Base-by-base conservation (phyloP, 768 basidiomycete species). In the Leucocoprinus leucothites region DNA sequence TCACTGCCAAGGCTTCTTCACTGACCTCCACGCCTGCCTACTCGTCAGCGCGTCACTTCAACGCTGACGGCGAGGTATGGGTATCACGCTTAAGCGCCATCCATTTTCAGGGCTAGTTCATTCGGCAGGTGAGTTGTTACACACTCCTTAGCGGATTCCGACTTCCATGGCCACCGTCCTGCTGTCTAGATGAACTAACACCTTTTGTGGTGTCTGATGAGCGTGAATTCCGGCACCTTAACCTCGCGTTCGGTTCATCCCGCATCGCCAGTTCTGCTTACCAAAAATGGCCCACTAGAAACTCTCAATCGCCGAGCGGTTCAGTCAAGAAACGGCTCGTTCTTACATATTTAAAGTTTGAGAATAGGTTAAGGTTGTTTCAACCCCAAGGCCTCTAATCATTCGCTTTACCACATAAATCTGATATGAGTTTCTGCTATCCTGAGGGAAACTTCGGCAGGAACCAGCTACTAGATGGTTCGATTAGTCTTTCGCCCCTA, bases 401-500 rank as follows among this genome's bases (percentile, higher is more conserved):
- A 89, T 89, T 89, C 85, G 85, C 84, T 86, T 85, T 85, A 84
- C 79, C 78, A 77, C 75, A 80, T 80, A 81, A 80, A 77, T 76
- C 76, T 79, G 76, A 74, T 67, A 73, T 75, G 74, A 76, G 75
- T 74, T 71, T 74, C 76, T 74, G 74, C 74, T 76, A 76, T 76
- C 74, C 75, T 76, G 74, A 76, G 86, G 85, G 86, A 89, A 88
- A 87, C 85, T 89, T 87, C 84, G 85, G 85, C 82, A 84, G 87
- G 86, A 89, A 89, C 86, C 86, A 89, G 87, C 86, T 87, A 89
- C 86, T 88, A 87, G 75, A 89, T 87, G 87, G 87, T 88, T 89
- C 86, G 86, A 91, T 90, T 89, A 87, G 88, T 90, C 89, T 90
- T 90, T 90, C 85, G 84, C 87, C 89, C 88, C 88, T 89, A 90